phyloP scores from a whole-genome alignment of 257 asterid genomes.

The Penstemon newberryi region DNA sequence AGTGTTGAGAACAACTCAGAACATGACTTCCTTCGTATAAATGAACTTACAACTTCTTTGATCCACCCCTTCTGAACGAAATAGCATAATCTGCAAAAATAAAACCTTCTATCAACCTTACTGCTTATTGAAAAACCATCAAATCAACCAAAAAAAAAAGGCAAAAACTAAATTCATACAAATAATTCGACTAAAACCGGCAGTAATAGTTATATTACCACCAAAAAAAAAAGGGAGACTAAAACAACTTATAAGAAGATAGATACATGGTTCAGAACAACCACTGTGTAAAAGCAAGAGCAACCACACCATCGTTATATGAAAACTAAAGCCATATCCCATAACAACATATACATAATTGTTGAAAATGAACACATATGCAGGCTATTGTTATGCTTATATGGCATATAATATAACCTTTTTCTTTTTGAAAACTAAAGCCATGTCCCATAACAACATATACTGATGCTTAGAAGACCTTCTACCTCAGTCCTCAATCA shows the following conservation, averaged over 20 bases:
- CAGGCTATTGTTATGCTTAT: too few species aligned
- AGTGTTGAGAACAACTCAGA: slow-evolving; percentile 29
- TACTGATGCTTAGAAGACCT: not conserved
- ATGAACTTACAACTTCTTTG: slow-evolving; percentile 28
- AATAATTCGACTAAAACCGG: too few species aligned
- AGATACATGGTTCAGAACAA: not conserved
- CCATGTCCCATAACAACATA: not conserved
- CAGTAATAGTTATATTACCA: too few species aligned
- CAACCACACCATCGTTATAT: not conserved
- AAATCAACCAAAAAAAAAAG: not conserved
- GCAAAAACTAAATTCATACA: too few species aligned
- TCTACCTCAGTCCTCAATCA: too few species aligned
- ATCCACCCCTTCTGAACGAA: slow-evolving; percentile 26
- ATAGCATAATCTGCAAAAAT: slow-evolving; percentile 32
- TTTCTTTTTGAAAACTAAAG: too few species aligned
- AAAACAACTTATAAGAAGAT: not conserved
- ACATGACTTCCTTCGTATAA: slow-evolving; percentile 27
- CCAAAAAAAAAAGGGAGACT: too few species aligned
- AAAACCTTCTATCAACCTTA: not conserved
- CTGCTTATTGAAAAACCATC: not conserved
- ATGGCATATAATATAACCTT: too few species aligned
- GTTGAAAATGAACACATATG: too few species aligned
- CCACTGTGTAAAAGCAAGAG: not conserved
- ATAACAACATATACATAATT: too few species aligned
- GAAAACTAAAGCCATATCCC: too few species aligned